These are phyloP conservation scores for Mrakiaceae sp. DNA, from an alignment of 1,284 basidiomycete species.

Conservation along the genomic window DNA sequence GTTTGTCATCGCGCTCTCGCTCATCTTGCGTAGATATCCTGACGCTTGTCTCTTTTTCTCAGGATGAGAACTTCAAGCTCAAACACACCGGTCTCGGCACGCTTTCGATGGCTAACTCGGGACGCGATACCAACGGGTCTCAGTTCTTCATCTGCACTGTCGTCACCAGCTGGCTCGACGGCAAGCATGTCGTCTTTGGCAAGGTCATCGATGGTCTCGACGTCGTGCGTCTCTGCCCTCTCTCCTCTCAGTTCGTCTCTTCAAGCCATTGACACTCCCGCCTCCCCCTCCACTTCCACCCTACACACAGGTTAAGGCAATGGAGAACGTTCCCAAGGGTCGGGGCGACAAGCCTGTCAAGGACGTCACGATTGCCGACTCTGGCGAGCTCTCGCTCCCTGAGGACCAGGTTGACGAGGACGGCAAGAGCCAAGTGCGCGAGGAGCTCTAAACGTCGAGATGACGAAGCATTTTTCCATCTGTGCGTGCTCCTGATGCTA, in stretches of 20 bases:
- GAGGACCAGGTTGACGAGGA: no score
- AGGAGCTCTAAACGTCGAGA: no score
- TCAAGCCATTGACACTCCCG: no score
- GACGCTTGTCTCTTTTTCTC: not conserved
- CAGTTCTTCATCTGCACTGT: conserved; percentile 80
- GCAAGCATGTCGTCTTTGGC: conserved; percentile 65
- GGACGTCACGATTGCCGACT: conserved; percentile 64
- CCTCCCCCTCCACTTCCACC: no score
- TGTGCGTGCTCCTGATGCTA: no score
- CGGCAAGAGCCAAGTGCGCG: no score
- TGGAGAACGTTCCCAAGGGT: conserved; percentile 64
- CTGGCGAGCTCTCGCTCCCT: conserved; percentile 56
- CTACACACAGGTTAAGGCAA: conserved; percentile 40
- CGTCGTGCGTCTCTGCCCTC: not conserved
- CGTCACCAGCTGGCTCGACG: conserved; percentile 64
- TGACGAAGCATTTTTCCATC: no score
- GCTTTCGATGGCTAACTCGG: conserved; percentile 74
- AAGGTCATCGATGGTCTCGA: conserved; percentile 62
- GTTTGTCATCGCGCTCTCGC: no score
- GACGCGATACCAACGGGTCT: conserved; percentile 35
- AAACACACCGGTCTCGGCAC: conserved; percentile 68
- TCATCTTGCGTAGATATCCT: no score
- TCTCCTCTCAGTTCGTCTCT: no score
- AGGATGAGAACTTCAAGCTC: conserved; percentile 77
- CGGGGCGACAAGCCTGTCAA: conserved; percentile 46